phyloP scores from a whole-genome alignment of 2,329 filamentous ascomycete genomes.

The Tympanopsis confertula region DNA sequence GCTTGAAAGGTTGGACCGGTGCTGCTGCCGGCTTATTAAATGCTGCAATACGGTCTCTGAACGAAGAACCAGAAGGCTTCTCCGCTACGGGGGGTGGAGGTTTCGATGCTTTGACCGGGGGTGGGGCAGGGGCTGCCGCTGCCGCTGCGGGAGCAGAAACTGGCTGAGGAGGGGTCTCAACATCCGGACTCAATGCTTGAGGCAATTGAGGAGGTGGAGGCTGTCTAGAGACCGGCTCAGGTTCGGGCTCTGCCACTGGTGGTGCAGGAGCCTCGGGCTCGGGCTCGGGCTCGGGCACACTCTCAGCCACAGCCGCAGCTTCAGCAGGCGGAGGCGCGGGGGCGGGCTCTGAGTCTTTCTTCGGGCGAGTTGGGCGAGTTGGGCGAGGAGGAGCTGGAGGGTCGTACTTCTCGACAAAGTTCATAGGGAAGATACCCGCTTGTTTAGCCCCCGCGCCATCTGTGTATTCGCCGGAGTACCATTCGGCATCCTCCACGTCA shows the following conservation, averaged over 20 bases:
- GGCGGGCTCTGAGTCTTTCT: constrained; percentile 40
- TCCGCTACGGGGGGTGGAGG: constrained; percentile 51
- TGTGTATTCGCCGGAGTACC: constrained; percentile 81
- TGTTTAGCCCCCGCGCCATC: constrained; percentile 64
- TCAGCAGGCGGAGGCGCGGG: constrained; percentile 20
- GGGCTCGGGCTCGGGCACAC: constrained; percentile 16
- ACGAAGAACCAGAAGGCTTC: constrained; percentile 67
- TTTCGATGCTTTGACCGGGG: constrained; percentile 21
- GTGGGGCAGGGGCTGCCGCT: constrained; percentile 18
- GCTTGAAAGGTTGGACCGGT: constrained; percentile 83
- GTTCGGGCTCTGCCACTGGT: constrained; percentile 17
- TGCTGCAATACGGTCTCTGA: constrained; percentile 89
- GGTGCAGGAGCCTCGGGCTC: constrained; percentile 15
- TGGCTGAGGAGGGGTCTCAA: constrained; percentile 16
- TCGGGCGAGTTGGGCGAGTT: constrained; percentile 54
- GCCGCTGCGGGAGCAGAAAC: constrained; percentile 15
- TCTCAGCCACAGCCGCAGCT: constrained; percentile 17
- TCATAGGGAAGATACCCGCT: constrained; percentile 85
- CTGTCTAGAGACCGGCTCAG: constrained; percentile 18
- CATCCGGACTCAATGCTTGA: constrained; percentile 21
- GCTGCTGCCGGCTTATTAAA: constrained; percentile 86
- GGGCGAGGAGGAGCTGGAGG: constrained; percentile 82
- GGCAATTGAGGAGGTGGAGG: constrained; percentile 21
- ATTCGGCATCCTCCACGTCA: constrained; percentile 83
- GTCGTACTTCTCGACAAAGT: constrained; percentile 95